These are phyloP conservation scores for Apophysomyces elegans DNA, from an alignment of 371 early-diverging fungal genomes.

Conservation along the genomic window DNA sequence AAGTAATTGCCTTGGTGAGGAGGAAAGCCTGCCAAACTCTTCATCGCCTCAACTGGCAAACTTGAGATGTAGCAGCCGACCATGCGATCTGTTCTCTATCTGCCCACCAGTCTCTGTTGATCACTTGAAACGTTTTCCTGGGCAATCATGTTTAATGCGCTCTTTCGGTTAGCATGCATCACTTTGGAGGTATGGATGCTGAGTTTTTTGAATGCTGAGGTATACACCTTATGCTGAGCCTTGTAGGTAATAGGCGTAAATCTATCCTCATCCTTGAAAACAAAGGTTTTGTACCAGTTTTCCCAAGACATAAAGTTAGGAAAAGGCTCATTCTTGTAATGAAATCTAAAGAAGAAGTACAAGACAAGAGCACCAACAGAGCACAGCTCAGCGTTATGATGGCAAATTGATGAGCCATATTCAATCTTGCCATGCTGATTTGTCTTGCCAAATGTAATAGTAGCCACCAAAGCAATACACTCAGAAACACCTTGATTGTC, in stretches of 20 bases:
- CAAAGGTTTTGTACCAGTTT: no score
- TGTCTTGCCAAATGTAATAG: conserved; percentile 11
- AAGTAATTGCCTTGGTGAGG: conserved; percentile 9
- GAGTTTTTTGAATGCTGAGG: no score
- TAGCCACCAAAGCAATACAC: conserved; percentile 3
- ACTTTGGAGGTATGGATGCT: conserved; percentile 11
- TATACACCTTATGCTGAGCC: no score
- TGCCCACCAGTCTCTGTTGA: conserved; percentile 12
- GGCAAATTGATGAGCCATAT: conserved; percentile 8
- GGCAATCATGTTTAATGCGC: conserved; percentile 15
- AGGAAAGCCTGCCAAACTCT: conserved; percentile 18
- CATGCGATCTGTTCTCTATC: conserved; percentile 19
- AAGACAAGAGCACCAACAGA: no score
- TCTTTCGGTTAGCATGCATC: conserved; percentile 14
- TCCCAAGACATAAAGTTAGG: no score
- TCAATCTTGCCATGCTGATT: conserved; percentile 16
- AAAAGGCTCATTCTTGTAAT: no score
- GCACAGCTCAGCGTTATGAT: no score
- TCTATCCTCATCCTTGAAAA: no score
- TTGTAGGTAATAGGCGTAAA: no score
- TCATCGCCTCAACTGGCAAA: conserved; percentile 15
- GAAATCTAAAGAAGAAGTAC: no score
- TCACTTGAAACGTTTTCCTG: conserved; percentile 12
- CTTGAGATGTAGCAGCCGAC: conserved; percentile 17
- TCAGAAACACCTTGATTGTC: neutral